Conservation (phyloP, 768 basidiomycete species). For the Gloeophyllum trabeum region DNA sequence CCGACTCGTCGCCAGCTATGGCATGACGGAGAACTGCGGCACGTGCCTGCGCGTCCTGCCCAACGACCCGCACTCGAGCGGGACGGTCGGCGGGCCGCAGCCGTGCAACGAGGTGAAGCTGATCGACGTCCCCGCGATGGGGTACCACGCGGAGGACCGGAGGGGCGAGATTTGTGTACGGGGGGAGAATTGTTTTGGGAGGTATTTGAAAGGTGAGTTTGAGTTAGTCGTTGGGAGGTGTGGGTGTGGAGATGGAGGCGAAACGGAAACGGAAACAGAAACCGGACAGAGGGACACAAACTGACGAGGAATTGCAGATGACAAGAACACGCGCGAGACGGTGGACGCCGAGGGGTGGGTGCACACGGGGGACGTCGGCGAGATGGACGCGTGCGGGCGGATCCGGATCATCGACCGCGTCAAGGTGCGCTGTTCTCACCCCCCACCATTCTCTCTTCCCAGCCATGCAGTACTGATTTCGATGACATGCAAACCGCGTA, state of each 20-base stretch:
- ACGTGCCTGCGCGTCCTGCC: constrained; percentile 45
- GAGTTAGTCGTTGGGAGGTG: background rate
- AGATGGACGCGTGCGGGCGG: constrained; percentile 69
- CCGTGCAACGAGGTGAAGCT: constrained; percentile 76
- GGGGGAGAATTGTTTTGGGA: constrained; percentile 48
- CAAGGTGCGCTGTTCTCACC: constrained; percentile 39
- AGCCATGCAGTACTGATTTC: background rate
- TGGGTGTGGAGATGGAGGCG: background rate
- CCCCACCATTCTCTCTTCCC: background rate
- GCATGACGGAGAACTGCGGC: constrained; percentile 82
- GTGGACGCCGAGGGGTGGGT: constrained; percentile 88
- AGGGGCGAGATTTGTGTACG: constrained; percentile 84
- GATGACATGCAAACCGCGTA: background rate
- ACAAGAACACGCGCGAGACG: constrained; percentile 69
- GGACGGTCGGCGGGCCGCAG: constrained; percentile 77
- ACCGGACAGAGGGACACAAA: too few species aligned
- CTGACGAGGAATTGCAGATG: constrained; percentile 34
- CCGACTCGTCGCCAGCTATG: constrained; percentile 51
- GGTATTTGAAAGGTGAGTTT: constrained; percentile 65
- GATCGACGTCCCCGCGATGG: constrained; percentile 83
- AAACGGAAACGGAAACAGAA: too few species aligned
- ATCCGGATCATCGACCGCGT: constrained; percentile 90
- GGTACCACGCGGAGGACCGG: constrained; percentile 76
- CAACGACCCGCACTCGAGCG: constrained; percentile 51
- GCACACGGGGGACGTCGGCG: constrained; percentile 83